These are phyloP conservation scores for Rhododendron griersonianum DNA, from an alignment of 148 eudicot genomes.

Conservation along the genomic window DNA sequence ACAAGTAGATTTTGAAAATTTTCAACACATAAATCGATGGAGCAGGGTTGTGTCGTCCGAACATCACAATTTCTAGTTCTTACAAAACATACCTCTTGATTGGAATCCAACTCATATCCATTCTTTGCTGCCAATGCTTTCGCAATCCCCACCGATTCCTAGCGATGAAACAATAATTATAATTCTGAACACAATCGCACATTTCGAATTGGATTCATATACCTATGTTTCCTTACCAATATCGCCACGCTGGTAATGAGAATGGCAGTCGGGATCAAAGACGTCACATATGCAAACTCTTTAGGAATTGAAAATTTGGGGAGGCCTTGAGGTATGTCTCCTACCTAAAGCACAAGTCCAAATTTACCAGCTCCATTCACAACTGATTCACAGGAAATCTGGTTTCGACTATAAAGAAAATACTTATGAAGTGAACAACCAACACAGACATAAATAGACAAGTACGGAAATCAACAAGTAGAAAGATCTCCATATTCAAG, in stretches of 20 bases:
- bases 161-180: slow-evolving; percentile 10
- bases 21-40: not conserved
- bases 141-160: slow-evolving; percentile 99
- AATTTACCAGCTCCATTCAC: not conserved
- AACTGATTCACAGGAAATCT: not conserved
- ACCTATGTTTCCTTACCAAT: slow-evolving; percentile 52
- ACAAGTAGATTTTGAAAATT: not conserved
- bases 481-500: not conserved
- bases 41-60: not conserved
- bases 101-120: slow-evolving; percentile 92
- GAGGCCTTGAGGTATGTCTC: slow-evolving; percentile 95
- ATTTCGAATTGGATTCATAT: not conserved
- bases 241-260: slow-evolving; percentile 96
- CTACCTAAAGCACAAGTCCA: slow-evolving; percentile 53
- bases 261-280: slow-evolving; percentile 86
- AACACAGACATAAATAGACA: not conserved
- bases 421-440: not conserved
- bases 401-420: not conserved
- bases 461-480: not conserved
- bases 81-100: slow-evolving; percentile 74
- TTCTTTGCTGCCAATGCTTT: slow-evolving; percentile 98
- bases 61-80: not conserved
- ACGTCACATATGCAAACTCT: slow-evolving; percentile 51
- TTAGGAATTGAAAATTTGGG: slow-evolving; percentile 81
- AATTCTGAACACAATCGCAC: slow-evolving; percentile 11